Evolutionary conservation across 2,329 filamentous ascomycete genomes (phyloP).

Genomic region (Dactylella cylindrospora): DNA sequence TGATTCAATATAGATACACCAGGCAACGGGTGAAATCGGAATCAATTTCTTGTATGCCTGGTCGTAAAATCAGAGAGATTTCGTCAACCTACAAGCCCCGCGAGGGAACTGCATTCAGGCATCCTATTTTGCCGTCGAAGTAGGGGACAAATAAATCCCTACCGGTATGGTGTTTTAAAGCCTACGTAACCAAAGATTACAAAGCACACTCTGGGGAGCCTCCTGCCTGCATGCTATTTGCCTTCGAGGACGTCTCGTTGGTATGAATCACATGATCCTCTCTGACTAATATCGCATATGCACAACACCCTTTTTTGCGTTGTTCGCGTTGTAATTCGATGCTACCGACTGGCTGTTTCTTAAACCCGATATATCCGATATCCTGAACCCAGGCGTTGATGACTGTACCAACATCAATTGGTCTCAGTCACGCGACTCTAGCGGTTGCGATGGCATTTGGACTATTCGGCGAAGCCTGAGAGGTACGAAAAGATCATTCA

Average conservation of each 20-base stretch:
- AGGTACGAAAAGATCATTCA: slow-evolving; percentile 3
- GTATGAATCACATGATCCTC: slow-evolving; percentile 35
- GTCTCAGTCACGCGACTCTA: slow-evolving; percentile 20
- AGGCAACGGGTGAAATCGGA: too few relatives aligned
- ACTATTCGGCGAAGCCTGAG: neutral
- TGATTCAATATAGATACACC: too few relatives aligned
- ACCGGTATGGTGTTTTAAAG: too few relatives aligned
- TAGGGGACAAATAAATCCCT: too few relatives aligned
- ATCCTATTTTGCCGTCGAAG: too few relatives aligned
- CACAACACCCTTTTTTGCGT: too few relatives aligned
- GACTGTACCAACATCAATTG: neutral
- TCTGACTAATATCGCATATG: slow-evolving; percentile 26
- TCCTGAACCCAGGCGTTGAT: slow-evolving; percentile 1
- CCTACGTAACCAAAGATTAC: too few relatives aligned
- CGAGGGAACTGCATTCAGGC: too few relatives aligned
- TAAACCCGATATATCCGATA: slow-evolving; percentile 5
- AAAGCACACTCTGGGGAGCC: neutral
- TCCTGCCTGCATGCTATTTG: slow-evolving; percentile 3
- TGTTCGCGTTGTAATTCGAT: slow-evolving; percentile 41
- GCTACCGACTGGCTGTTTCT: too few relatives aligned
- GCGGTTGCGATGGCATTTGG: slow-evolving; percentile 12
- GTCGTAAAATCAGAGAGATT: too few relatives aligned
- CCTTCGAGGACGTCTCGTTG: neutral
- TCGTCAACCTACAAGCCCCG: too few relatives aligned
- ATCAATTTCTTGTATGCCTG: too few relatives aligned